A percentile compares a stretch with the other conserved stretches of the same genome.
Evolutionary conservation across 306 rosid genomes (phyloP).

Genomic region (Castanopsis chinensis): DNA sequence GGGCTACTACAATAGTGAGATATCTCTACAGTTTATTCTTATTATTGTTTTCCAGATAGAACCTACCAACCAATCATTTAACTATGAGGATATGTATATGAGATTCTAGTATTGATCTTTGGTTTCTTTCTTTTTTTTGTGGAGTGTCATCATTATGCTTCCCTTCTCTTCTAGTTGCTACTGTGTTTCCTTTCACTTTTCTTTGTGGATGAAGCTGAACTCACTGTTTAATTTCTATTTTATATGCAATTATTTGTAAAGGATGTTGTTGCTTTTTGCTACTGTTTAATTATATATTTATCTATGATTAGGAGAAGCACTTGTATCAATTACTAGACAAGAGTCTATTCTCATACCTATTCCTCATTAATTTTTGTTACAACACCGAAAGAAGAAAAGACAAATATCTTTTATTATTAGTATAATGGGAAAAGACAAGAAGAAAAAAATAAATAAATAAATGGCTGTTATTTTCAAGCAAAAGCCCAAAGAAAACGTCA

Average conservation of each 20-base stretch:
- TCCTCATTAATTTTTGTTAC: neutral
- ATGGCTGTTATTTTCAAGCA: neutral
- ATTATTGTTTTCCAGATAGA: conserved; percentile 28
- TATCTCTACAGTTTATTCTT: conserved; percentile 37
- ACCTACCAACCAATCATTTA: conserved; percentile 47
- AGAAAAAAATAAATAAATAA: neutral
- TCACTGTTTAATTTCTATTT: neutral
- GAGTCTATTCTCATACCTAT: neutral
- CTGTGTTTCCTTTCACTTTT: neutral
- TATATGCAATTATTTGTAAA: neutral
- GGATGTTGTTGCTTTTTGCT: neutral
- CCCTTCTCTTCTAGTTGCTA: neutral
- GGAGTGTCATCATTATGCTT: conserved; percentile 24
- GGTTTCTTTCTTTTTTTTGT: conserved; percentile 26
- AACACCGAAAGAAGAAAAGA: conserved; percentile 8
- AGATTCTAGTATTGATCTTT: conserved; percentile 37
- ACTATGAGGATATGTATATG: conserved; percentile 42
- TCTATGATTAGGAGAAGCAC: neutral
- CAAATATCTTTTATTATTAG: neutral
- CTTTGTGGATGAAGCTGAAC: neutral
- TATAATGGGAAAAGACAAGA: neutral
- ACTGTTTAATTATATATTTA: neutral
- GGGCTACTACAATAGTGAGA: conserved; percentile 27
- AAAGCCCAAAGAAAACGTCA: neutral
- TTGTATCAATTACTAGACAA: neutral